Evolutionary conservation across 805 yeast species (phyloP).

Genomic region (Kazachstania martiniae): DNA sequence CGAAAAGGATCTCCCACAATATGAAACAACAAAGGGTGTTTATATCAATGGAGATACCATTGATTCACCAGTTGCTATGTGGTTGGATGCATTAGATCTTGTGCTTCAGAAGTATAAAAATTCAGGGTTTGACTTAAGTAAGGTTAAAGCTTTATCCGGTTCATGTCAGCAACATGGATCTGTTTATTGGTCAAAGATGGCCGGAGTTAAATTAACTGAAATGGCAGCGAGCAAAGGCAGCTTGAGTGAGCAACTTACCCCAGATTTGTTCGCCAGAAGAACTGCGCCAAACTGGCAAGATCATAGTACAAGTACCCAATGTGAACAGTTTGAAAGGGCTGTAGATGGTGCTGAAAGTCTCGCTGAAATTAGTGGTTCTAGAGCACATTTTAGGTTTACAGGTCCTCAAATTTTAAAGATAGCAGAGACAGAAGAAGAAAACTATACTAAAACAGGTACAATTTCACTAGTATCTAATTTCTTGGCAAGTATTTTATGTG

Average conservation of each 20-base stretch:
- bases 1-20: slow-evolving; percentile 50
- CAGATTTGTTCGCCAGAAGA: slow-evolving; percentile 46
- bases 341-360: slow-evolving; percentile 49
- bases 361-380: slow-evolving; percentile 69
- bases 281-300: slow-evolving; percentile 93
- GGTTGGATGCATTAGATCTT: slow-evolving; percentile 74
- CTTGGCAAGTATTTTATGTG: slow-evolving; percentile 59
- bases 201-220: slow-evolving; percentile 31
- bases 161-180: slow-evolving; percentile 93
- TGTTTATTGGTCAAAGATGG: slow-evolving; percentile 58
- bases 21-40: slow-evolving; percentile 69
- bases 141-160: slow-evolving; percentile 63
- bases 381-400: slow-evolving; percentile 82
- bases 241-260: slow-evolving; percentile 38
- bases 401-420: slow-evolving; percentile 85
- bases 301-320: slow-evolving; percentile 70
- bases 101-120: slow-evolving; percentile 41
- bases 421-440: slow-evolving; percentile 38
- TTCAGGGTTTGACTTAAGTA: slow-evolving; percentile 44
- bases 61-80: slow-evolving; percentile 76
- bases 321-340: slow-evolving; percentile 45
- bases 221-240: slow-evolving; percentile 26
- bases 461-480: slow-evolving; percentile 74
- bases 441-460: slow-evolving; percentile 45
- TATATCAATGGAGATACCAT: slow-evolving; percentile 43